Percentiles rank a stretch among this genome's conserved stretches.
Conservation (phyloP, 148 eudicot genomes). For the Nepenthes mirabilis region DNA sequence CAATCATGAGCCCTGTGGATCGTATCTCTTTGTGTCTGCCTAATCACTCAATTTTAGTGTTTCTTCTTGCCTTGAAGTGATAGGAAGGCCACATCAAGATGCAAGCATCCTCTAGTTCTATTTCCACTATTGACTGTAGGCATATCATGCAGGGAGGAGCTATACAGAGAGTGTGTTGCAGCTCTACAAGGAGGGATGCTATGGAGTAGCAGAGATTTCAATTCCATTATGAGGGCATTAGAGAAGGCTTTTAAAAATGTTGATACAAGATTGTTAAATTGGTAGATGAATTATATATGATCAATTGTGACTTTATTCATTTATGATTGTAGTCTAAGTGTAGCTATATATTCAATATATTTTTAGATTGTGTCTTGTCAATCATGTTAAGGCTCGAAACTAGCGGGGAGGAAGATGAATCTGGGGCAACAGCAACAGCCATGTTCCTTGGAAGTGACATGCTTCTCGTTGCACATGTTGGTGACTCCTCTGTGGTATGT, state of each 20-base stretch:
- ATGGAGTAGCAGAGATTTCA: constrained; percentile 43
- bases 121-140: neutral
- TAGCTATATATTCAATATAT: constrained; percentile 14
- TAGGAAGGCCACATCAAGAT: no score
- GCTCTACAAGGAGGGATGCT: constrained; percentile 66
- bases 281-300: neutral
- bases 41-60: no score
- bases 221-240: constrained; percentile 39
- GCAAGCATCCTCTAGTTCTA: neutral
- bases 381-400: constrained; percentile 63
- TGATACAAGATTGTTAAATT: constrained; percentile 52
- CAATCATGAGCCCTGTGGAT: no score
- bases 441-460: constrained; percentile 46
- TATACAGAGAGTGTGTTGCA: constrained; percentile 69
- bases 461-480: constrained; percentile 74
- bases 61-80: no score
- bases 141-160: constrained; percentile 57
- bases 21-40: no score
- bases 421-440: constrained; percentile 90
- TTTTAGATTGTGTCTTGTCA: constrained; percentile 35
- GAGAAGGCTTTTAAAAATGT: constrained; percentile 50
- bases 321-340: constrained; percentile 7
- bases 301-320: neutral
- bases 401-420: constrained; percentile 47
- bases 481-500: constrained; percentile 83